Percentiles rank a stretch among this genome's conserved stretches.
These are phyloP conservation scores for Sordariomycetes sp. DNA, from an alignment of 2,329 filamentous ascomycete species.

Conservation along the genomic window DNA sequence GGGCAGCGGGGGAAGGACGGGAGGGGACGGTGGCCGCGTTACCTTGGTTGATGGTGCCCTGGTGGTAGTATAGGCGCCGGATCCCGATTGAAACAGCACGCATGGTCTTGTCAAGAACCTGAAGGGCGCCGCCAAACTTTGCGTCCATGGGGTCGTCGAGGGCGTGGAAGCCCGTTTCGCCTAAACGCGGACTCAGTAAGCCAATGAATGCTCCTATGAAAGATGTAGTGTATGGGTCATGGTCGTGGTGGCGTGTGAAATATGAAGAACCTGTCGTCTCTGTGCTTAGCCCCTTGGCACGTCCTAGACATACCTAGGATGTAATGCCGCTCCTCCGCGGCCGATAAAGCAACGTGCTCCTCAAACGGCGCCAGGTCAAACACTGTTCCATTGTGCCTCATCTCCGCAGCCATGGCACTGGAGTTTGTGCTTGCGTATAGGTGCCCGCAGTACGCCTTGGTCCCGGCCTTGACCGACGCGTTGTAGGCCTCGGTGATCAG, in stretches of 20 bases:
- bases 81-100: conserved; percentile 3
- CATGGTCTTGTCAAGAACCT: conserved; percentile 5
- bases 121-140: conserved; percentile 14
- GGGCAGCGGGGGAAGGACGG: no score
- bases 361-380: conserved; percentile 10
- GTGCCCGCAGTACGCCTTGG: neutral
- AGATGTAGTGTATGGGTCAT: no score
- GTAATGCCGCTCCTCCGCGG: neutral
- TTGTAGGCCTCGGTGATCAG: conserved; percentile 4
- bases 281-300: no score
- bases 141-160: conserved; percentile 7
- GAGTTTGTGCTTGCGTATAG: no score
- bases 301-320: neutral
- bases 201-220: no score
- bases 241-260: no score
- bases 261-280: no score
- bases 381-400: conserved; percentile 4
- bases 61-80: conserved; percentile 6
- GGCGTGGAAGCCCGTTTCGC: conserved; percentile 4
- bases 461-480: neutral
- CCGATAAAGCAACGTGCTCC: neutral
- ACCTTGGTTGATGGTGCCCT: conserved; percentile 6
- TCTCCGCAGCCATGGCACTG: neutral
- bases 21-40: no score
- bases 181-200: neutral